A percentile compares a stretch with the other conserved stretches of the same genome.
These are phyloP conservation scores for Truncatella angustata DNA, from an alignment of 2,329 filamentous ascomycete species.

Conservation along the genomic window DNA sequence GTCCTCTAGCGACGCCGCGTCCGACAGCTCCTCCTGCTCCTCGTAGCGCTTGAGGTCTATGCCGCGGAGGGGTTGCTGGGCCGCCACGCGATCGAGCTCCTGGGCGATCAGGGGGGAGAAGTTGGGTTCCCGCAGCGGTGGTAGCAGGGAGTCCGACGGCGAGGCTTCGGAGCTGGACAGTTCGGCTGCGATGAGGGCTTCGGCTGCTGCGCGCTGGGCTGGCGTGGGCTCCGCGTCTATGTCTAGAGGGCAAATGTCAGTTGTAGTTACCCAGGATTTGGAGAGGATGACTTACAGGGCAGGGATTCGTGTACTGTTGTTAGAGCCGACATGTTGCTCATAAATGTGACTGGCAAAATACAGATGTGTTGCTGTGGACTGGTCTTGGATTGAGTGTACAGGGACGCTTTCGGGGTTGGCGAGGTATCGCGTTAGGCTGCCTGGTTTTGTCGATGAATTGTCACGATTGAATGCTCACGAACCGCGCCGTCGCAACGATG, in stretches of 20 bases:
- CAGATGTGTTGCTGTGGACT: not conserved
- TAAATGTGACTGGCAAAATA: not conserved
- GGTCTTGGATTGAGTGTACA: too few species aligned
- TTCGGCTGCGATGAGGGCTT: slow-evolving; percentile 68
- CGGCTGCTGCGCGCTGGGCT: slow-evolving; percentile 62
- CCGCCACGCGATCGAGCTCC: slow-evolving; percentile 67
- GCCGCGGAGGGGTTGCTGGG: slow-evolving; percentile 56
- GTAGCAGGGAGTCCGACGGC: slow-evolving; percentile 49
- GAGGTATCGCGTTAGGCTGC: too few species aligned
- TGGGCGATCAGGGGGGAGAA: slow-evolving; percentile 66
- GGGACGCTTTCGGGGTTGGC: too few species aligned
- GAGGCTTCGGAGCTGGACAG: slow-evolving; percentile 46
- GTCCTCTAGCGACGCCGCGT: slow-evolving; percentile 26
- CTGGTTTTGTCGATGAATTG: too few species aligned
- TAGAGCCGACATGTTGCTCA: slow-evolving; percentile 60
- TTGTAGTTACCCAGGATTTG: slow-evolving; percentile 8
- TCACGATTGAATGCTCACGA: not conserved
- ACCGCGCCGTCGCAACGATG: not conserved
- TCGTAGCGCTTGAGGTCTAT: slow-evolving; percentile 85
- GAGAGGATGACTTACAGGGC: slow-evolving; percentile 58
- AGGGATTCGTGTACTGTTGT: slow-evolving; percentile 75
- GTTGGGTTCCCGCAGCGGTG: slow-evolving; percentile 40
- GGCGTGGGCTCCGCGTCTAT: slow-evolving; percentile 73
- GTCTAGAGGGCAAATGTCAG: slow-evolving; percentile 50
- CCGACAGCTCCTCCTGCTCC: slow-evolving; percentile 57